These are phyloP conservation scores for Pyrenochaeta sp. DNA, from an alignment of 2,329 filamentous ascomycete species.

Conservation along the genomic window DNA sequence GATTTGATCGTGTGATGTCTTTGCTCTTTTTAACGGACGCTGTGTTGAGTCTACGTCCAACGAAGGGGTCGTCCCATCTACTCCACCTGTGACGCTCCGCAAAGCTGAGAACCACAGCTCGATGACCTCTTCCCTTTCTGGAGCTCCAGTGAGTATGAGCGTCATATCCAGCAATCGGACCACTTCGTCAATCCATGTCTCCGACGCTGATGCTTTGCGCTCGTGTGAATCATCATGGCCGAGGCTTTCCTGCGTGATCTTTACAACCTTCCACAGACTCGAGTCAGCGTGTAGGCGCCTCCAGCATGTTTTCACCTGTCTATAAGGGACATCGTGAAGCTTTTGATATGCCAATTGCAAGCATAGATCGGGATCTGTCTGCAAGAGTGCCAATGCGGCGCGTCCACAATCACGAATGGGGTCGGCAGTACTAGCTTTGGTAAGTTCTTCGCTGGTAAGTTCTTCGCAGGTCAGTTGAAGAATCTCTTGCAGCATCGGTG, in stretches of 20 bases:
- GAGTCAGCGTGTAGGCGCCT: slow-evolving; percentile 75
- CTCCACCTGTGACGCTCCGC: slow-evolving; percentile 25
- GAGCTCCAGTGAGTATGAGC: slow-evolving; percentile 70
- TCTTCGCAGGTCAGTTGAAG: slow-evolving; percentile 30
- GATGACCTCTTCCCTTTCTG: slow-evolving; percentile 41
- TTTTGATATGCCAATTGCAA: slow-evolving; percentile 67
- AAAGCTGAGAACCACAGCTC: slow-evolving; percentile 62
- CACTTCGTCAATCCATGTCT: slow-evolving; percentile 61
- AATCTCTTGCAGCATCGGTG: slow-evolving; percentile 34
- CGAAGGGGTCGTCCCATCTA: too few species aligned
- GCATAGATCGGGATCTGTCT: slow-evolving; percentile 57
- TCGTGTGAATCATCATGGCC: too few species aligned
- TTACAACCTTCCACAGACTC: slow-evolving; percentile 67
- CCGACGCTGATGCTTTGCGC: slow-evolving; percentile 11
- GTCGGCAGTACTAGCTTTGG: too few species aligned
- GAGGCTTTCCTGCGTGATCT: slow-evolving; percentile 33
- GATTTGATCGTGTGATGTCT: too few species aligned
- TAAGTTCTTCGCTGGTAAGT: slow-evolving; percentile 24
- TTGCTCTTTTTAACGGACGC: too few species aligned
- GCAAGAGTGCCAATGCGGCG: slow-evolving; percentile 48
- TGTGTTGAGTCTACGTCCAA: too few species aligned
- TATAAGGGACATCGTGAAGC: slow-evolving; percentile 74
- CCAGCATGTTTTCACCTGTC: slow-evolving; percentile 72
- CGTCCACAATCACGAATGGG: slow-evolving; percentile 52
- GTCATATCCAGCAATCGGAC: slow-evolving; percentile 76